These are phyloP conservation scores for Ganoderma boninense DNA, from an alignment of 1,284 basidiomycete species.

Conservation along the genomic window DNA sequence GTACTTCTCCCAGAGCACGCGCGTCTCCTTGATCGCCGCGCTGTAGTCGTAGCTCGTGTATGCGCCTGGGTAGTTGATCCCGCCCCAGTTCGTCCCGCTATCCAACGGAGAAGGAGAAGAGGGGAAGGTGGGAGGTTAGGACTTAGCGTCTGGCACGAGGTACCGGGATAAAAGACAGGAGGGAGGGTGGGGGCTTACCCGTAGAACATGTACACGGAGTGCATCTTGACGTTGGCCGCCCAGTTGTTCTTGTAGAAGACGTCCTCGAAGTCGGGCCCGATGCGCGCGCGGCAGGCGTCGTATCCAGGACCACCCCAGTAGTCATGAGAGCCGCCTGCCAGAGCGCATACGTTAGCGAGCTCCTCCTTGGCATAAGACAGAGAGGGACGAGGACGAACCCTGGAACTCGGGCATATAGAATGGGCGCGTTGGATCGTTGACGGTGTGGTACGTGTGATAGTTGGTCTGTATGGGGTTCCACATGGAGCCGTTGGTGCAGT, in stretches of 20 bases:
- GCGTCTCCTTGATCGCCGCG: constrained; percentile 69
- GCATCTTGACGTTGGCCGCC: constrained; percentile 80
- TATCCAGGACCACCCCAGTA: constrained; percentile 79
- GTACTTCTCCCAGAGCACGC: constrained; percentile 75
- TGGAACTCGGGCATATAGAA: constrained; percentile 68
- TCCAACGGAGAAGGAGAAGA: too few relatives aligned
- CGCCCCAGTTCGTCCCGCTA: constrained; percentile 85
- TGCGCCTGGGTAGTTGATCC: constrained; percentile 49
- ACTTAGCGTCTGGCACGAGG: too few relatives aligned
- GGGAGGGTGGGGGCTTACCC: too few relatives aligned
- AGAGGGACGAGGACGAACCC: too few relatives aligned
- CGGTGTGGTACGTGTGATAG: constrained; percentile 65
- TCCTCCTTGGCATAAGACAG: too few relatives aligned
- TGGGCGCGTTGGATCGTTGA: constrained; percentile 66
- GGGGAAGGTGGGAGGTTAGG: too few relatives aligned
- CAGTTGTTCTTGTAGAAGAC: constrained; percentile 80
- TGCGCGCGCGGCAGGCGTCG: constrained; percentile 60
- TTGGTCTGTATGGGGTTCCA: constrained; percentile 69
- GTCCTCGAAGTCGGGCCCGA: constrained; percentile 74
- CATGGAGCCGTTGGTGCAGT: constrained; percentile 69
- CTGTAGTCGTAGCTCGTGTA: constrained; percentile 67
- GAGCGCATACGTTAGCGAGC: too few relatives aligned
- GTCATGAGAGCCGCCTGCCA: too few relatives aligned
- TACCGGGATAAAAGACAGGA: too few relatives aligned
- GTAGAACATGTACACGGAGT: constrained; percentile 83